A percentile compares a stretch with the other conserved stretches of the same genome.
Evolutionary conservation across 2,329 filamentous ascomycete species (phyloP).

Genomic region (Niveomyces coronatus): DNA sequence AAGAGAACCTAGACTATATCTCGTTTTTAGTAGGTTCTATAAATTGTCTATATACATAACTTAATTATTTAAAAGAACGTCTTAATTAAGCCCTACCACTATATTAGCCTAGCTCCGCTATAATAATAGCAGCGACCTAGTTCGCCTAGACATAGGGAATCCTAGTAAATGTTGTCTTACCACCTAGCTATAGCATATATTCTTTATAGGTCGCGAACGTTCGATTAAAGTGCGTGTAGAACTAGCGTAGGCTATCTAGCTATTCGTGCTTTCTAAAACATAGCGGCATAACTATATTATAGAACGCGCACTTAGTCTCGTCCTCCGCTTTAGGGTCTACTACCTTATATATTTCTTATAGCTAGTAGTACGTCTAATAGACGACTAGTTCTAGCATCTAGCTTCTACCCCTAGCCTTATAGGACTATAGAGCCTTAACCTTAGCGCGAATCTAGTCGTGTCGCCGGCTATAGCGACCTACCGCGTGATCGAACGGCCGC

Average conservation of each 20-base stretch:
- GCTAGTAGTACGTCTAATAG: conserved; percentile 1
- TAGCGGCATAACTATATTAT: neutral
- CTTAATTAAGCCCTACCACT: too few species aligned
- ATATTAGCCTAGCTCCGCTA: neutral
- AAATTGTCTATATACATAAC: too few species aligned
- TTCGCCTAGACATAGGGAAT: neutral
- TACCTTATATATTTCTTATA: neutral
- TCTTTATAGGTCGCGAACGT: neutral
- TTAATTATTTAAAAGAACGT: too few species aligned
- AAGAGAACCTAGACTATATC: too few species aligned
- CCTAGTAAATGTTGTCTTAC: neutral
- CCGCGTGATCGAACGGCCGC: neutral
- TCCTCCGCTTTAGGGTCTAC: neutral
- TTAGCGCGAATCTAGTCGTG: neutral
- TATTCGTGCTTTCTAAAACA: neutral
- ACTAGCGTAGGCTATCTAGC: neutral
- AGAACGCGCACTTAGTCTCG: neutral
- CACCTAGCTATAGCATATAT: neutral
- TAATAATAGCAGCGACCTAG: neutral
- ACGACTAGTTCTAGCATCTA: conserved; percentile 1
- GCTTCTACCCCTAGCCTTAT: neutral
- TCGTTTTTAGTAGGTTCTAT: too few species aligned
- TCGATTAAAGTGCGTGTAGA: neutral
- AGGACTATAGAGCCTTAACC: neutral
- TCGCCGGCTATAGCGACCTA: neutral